phyloP scores from a whole-genome alignment of 495 filamentous ascomycete genomes.

The Lindgomyces ingoldianus region DNA sequence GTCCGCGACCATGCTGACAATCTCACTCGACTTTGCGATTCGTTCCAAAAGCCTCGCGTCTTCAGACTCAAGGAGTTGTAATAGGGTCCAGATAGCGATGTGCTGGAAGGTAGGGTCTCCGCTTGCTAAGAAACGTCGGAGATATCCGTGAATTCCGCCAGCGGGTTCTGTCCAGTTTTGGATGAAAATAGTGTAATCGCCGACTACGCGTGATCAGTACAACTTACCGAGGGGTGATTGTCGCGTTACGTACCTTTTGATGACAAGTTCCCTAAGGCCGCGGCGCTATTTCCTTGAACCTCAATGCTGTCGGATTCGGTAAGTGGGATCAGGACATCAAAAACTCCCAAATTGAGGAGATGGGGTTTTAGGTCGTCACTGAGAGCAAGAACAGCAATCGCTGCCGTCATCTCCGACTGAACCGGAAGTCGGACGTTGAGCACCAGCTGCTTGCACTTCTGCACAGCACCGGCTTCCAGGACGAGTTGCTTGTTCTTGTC shows the following conservation, averaged over 20 bases:
- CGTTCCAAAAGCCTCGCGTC: constrained; percentile 79
- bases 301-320: constrained; percentile 95
- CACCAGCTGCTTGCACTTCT: constrained; percentile 97
- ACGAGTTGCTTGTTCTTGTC: constrained; percentile 97
- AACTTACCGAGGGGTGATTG: neutral
- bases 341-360: constrained; percentile 88
- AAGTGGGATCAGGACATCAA: constrained; percentile 92
- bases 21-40: constrained; percentile 82
- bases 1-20: constrained; percentile 84
- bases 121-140: constrained; percentile 87
- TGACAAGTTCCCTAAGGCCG: constrained; percentile 90
- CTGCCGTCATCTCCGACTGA: constrained; percentile 98
- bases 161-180: constrained; percentile 90
- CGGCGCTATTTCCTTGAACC: constrained; percentile 97
- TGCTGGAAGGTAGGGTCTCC: constrained; percentile 98
- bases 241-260: constrained; percentile 72
- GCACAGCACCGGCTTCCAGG: constrained; percentile 91
- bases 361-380: constrained; percentile 94
- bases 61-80: constrained; percentile 93
- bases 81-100: constrained; percentile 96
- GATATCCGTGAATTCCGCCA: constrained; percentile 92
- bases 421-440: constrained; percentile 90
- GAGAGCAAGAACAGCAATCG: constrained; percentile 93
- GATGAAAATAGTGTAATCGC: constrained; percentile 94
- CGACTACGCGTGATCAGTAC: constrained; percentile 59